phyloP scores from a whole-genome alignment of 2,329 filamentous ascomycete species.

The Fusarium graminum region DNA sequence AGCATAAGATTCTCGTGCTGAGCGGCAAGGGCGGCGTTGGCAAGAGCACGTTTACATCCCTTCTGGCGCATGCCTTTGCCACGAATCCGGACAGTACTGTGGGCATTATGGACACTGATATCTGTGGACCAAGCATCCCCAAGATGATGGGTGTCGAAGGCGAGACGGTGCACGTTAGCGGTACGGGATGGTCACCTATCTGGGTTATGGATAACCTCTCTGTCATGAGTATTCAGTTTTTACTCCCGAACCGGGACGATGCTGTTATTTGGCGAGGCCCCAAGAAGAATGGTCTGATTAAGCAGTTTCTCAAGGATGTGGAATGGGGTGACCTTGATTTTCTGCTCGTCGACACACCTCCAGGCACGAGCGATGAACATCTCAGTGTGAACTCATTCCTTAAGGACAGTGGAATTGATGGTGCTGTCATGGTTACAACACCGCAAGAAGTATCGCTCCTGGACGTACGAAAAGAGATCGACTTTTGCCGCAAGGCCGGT shows the following conservation, averaged over 20 bases:
- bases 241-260: constrained; percentile 93
- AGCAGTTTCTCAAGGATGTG: constrained; percentile 97
- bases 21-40: constrained; percentile 97
- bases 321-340: constrained; percentile 98
- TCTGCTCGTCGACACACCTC: constrained; percentile 92
- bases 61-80: constrained; percentile 91
- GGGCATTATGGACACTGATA: constrained; percentile 98
- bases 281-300: constrained; percentile 99
- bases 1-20: constrained; percentile 92
- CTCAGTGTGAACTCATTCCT: constrained; percentile 92
- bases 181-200: constrained; percentile 91
- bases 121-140: constrained; percentile 94
- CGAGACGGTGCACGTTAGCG: constrained; percentile 93
- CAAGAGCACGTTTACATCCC: constrained; percentile 91
- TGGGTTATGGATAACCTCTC: constrained; percentile 95
- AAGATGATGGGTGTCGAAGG: constrained; percentile 99
- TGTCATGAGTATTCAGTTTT: constrained; percentile 98
- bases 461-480: constrained; percentile 96
- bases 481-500: constrained; percentile 95
- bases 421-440: constrained; percentile 92
- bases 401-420: constrained; percentile 91
- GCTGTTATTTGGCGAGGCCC: constrained; percentile 97
- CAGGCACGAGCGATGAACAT: constrained; percentile 95
- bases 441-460: constrained; percentile 93
- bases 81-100: constrained; percentile 82